Evolutionary conservation across 2,329 filamentous ascomycete genomes (phyloP).

Genomic region (Colletotrichum sp.): DNA sequence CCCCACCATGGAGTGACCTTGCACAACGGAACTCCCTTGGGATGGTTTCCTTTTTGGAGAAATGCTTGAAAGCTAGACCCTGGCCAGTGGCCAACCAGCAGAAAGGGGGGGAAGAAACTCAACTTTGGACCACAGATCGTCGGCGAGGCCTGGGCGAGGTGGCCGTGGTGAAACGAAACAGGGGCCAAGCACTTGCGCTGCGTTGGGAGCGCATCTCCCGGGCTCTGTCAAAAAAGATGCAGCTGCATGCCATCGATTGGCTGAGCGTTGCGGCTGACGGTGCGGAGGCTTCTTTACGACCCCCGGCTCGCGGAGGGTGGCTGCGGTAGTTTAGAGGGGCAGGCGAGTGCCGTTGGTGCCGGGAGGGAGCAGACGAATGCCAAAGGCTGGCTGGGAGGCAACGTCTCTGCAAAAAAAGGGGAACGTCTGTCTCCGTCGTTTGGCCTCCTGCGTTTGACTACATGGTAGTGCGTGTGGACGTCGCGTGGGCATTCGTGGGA

Average conservation of each 20-base stretch:
- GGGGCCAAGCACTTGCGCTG: constrained; percentile 12
- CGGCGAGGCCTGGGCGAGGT: constrained; percentile 12
- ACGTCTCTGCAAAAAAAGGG: not conserved
- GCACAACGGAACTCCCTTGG: not conserved
- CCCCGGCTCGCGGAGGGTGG: not conserved
- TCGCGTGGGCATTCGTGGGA: not conserved
- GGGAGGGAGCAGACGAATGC: not conserved
- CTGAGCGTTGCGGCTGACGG: constrained; percentile 13
- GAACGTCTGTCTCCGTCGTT: not conserved
- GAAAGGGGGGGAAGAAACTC: not conserved
- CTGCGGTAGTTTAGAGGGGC: not conserved
- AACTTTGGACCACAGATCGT: constrained; percentile 7
- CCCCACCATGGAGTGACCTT: not conserved
- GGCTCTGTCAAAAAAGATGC: constrained; percentile 14
- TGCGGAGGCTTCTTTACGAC: not conserved
- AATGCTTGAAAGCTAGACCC: not conserved
- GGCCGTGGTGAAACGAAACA: constrained; percentile 23
- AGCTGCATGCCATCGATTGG: constrained; percentile 9
- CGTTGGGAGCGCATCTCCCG: not conserved
- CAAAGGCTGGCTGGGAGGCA: not conserved
- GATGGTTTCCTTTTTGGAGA: not conserved
- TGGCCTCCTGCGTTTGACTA: not conserved
- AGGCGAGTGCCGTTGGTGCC: constrained; percentile 10
- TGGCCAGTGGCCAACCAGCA: not conserved
- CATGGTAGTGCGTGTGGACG: not conserved